Percentiles rank a stretch among this genome's conserved stretches.
Conservation (phyloP, 257 asterid genomes). For the Avicennia marina region DNA sequence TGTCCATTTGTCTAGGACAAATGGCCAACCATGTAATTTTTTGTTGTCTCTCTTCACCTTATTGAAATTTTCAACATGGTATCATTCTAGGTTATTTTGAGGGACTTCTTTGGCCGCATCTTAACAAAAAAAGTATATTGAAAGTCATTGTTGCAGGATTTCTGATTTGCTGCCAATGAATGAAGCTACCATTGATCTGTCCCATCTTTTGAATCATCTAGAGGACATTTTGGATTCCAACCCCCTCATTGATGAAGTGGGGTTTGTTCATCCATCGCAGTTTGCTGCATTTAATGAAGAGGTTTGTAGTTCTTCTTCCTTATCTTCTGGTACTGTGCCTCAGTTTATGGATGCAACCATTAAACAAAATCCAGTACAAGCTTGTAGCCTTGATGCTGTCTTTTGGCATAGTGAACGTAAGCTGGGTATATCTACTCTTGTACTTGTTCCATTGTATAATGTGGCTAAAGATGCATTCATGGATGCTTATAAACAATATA, state of each 20-base stretch:
- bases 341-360: conserved; percentile 17
- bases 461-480: conserved; percentile 71
- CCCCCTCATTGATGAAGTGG: conserved; percentile 73
- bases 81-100: no score
- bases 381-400: conserved; percentile 21
- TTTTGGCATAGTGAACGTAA: conserved; percentile 75
- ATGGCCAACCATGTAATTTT: no score
- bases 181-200: conserved; percentile 10
- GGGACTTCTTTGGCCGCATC: no score
- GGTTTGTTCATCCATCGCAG: conserved; percentile 82
- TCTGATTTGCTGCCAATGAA: no score
- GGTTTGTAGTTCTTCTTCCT: conserved; percentile 21
- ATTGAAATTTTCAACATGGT: no score
- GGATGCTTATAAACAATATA: conserved; percentile 45
- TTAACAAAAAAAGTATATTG: no score
- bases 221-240: background rate
- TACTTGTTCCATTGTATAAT: conserved; percentile 52
- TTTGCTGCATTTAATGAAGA: conserved; percentile 53
- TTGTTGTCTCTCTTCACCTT: no score
- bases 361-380: conserved; percentile 18
- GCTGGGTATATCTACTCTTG: conserved; percentile 69
- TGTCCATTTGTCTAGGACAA: no score
- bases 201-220: background rate
- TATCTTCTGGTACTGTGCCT: conserved; percentile 13
- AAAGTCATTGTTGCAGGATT: no score